Evolutionary conservation across 1,284 basidiomycete genomes (phyloP), one percentile per base, ranked within the genome.

Genomic region (Amylostereum areolatum): DNA sequence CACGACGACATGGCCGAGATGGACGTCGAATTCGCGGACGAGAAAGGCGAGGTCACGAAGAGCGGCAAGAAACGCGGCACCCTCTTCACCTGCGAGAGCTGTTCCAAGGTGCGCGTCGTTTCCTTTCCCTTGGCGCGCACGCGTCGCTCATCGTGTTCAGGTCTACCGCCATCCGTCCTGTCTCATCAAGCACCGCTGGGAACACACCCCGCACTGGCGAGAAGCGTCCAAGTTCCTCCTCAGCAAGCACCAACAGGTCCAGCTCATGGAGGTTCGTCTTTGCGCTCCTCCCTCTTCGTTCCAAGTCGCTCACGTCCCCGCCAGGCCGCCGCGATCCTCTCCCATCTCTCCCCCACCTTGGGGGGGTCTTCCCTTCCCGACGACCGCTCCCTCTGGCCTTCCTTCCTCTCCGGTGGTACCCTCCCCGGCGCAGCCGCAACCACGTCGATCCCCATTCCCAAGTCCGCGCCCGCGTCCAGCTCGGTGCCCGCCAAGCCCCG

Each of bases 211-310:
- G 34, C 94, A 97, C 64, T 99, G 96, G 96, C 89, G 91, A 46
- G 92, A 95, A 68, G 92, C 93, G 0, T 92, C 89, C 58, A 95
- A 96, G 68, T 87, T 96, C 61, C 82, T 95, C 49, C 77, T 97
- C 59, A 91, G 86, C 70, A 99, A 98, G 72, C 96, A 99, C 65
- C 95, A 98, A 64, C 96, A 98, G 62, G 96, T 99, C 1, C 96
- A 98, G 64, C 74, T 98, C 50, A 85, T 99, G 46, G 96, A 98
- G 77, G 88, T 86, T 52, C 51, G 75, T 65, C 47, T 33, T 32
- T 40, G 28, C 8, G 27, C 45, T 34, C 46, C 28, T 50, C 45
- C 44, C 51, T 49, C 43, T 43, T 44, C 49, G 47, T 33, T 8
- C 36, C 30, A 53, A 43, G 48, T 33, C 40, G 11, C 42, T 43